These are phyloP conservation scores for Aspergillus biplanus DNA, from an alignment of 495 filamentous ascomycete genomes.

Conservation along the genomic window DNA sequence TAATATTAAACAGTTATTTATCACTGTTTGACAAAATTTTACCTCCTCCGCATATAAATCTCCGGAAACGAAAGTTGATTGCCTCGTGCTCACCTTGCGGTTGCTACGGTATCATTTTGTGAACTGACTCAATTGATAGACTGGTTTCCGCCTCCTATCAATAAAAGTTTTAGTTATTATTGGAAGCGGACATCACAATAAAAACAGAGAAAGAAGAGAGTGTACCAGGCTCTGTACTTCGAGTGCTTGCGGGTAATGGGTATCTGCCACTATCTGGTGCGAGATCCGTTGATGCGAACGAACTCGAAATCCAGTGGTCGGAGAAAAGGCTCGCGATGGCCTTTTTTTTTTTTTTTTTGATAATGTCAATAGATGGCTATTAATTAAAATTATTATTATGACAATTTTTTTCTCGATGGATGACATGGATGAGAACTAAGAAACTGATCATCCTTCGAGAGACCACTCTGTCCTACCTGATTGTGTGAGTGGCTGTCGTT, in stretches of 20 bases:
- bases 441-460: neutral
- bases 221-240: no score
- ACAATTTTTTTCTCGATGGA: neutral
- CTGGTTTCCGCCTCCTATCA: neutral
- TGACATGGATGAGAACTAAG: neutral
- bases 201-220: neutral
- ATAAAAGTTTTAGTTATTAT: neutral
- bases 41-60: neutral
- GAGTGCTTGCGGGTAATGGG: neutral
- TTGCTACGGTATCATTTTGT: neutral
- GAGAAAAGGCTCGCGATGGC: neutral
- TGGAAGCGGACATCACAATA: neutral
- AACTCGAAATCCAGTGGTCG: neutral
- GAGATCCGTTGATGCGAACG: neutral
- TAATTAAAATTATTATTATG: neutral
- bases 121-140: neutral
- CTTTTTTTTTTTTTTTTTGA: neutral
- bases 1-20: neutral
- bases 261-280: no score
- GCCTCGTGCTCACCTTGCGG: neutral
- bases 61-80: neutral
- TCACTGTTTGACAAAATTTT: neutral
- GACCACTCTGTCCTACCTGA: neutral
- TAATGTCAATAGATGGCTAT: neutral
- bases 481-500: neutral